These are phyloP conservation scores for Penicillium psychrosexuale DNA, from an alignment of 2,329 filamentous ascomycete species.

Conservation along the genomic window DNA sequence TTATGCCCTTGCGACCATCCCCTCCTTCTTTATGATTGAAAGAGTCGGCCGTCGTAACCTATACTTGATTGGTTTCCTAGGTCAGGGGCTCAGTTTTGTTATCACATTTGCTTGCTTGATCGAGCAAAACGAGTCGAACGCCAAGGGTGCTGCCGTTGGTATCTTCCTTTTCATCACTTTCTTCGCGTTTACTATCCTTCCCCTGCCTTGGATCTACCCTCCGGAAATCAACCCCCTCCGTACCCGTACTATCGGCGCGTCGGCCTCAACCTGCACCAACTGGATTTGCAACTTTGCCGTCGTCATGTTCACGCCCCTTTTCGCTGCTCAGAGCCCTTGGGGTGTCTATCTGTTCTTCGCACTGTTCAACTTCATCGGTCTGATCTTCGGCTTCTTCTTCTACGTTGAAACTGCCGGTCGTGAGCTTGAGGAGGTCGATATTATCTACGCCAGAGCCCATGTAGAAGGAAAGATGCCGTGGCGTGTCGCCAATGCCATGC, in stretches of 20 bases:
- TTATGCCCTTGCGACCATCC: conserved; percentile 27
- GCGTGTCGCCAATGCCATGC: conserved; percentile 26
- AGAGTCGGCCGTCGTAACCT: conserved; percentile 44
- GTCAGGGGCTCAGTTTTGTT: conserved; percentile 33
- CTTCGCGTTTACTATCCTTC: conserved; percentile 55
- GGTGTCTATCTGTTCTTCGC: conserved; percentile 44
- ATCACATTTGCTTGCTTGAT: conserved; percentile 38
- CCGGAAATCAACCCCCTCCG: conserved; percentile 49
- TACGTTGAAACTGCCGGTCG: conserved; percentile 48
- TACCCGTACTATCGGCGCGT: conserved; percentile 52
- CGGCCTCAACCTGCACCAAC: conserved; percentile 51
- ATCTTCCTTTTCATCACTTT: conserved; percentile 66
- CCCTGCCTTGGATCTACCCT: conserved; percentile 7
- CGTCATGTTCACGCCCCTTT: conserved; percentile 48
- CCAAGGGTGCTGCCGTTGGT: conserved; percentile 50
- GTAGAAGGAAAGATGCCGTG: conserved; percentile 28
- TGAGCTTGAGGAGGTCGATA: conserved; percentile 39
- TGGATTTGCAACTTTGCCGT: conserved; percentile 55
- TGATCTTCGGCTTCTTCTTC: conserved; percentile 52
- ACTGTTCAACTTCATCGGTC: conserved; percentile 39
- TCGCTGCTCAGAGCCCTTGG: conserved; percentile 34
- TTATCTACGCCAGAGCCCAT: conserved; percentile 7
- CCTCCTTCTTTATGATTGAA: conserved; percentile 28
- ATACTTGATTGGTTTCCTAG: conserved; percentile 27
- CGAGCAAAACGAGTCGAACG: conserved; percentile 15